These are phyloP conservation scores for Colletotrichum truncatum DNA, from an alignment of 2,329 filamentous ascomycete genomes.

Conservation along the genomic window DNA sequence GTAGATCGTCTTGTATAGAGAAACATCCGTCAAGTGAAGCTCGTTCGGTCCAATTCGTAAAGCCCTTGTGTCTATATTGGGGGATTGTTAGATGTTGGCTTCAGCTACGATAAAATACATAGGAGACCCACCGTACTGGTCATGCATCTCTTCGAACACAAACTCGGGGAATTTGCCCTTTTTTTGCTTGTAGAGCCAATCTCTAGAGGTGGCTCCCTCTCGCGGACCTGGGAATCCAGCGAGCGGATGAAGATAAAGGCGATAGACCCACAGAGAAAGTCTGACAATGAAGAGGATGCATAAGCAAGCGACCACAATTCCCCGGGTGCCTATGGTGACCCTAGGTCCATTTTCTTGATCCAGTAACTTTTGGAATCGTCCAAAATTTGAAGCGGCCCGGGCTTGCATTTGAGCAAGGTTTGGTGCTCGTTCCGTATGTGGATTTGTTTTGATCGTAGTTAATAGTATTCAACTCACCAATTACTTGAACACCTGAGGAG, in stretches of 20 bases:
- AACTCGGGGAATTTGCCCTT: neutral
- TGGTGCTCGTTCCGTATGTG: too few relatives aligned
- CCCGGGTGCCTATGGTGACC: too few relatives aligned
- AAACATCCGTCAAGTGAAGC: neutral
- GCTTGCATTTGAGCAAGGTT: too few relatives aligned
- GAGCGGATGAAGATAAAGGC: neutral
- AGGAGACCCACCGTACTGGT: neutral
- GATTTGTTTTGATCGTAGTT: too few relatives aligned
- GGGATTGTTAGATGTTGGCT: neutral
- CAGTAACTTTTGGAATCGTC: too few relatives aligned
- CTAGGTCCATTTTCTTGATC: too few relatives aligned
- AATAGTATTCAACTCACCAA: too few relatives aligned
- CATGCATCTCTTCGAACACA: neutral
- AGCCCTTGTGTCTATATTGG: neutral
- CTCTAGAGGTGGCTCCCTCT: neutral
- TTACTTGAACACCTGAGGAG: too few relatives aligned
- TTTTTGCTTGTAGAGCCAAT: neutral
- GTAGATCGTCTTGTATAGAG: slow-evolving; percentile 3
- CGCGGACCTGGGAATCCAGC: neutral
- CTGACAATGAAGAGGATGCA: too few relatives aligned
- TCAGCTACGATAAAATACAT: neutral
- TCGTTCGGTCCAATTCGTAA: neutral
- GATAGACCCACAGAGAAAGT: too few relatives aligned
- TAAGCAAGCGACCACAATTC: too few relatives aligned
- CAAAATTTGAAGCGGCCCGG: too few relatives aligned